Evolutionary conservation across 441 rosid genomes (phyloP), one percentile per base, ranked within the genome.

Genomic region (Euphorbia schlechtendalii): DNA sequence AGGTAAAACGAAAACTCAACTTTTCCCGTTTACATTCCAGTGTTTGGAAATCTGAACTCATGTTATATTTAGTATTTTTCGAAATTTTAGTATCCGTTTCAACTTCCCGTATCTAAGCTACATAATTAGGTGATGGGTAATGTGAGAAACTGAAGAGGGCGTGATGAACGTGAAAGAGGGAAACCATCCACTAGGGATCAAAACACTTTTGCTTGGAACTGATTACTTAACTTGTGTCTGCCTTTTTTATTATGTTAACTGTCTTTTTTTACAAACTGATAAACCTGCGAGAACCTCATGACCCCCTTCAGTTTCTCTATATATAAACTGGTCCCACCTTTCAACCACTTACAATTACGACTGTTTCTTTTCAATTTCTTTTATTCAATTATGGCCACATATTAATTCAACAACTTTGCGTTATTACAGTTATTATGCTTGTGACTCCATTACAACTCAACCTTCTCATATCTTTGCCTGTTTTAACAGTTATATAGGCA

Each of bases 231-330:
- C 34, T 32, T 32, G 34, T n/a, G n/a, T n/a, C n/a, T 56, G 32
- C 24, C 24, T 13, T 38, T 59, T 38, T 66, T 40, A 54, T 53
- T 65, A 65, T 65, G 56, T 69, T 65, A 76, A 74, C 82, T 74
- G 81, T 79, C 78, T 59, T 54, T 71, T 65, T 53, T 5, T 63
- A 45, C 48, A 69, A 67, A 60, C 68, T 73, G 57, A 48, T 54
- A 28, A 43, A 53, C 62, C 69, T 76, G 81, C 85, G 66, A 79
- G 88, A 83, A 77, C 74, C 82, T 76, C 85, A 81, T 83, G 88
- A 79, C 72, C 25, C 71, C 64, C 13, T 69, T 43, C 65, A 61
- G 22, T 7, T 36, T 40, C 43, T n/a, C 20, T 11, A 21, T 21
- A 38, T 4, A 20, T 8, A 36, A 36, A 24, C 55, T 20, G 73